These are phyloP conservation scores for Colletotrichum falcatum DNA, from an alignment of 2,329 filamentous ascomycete species.

Conservation along the genomic window DNA sequence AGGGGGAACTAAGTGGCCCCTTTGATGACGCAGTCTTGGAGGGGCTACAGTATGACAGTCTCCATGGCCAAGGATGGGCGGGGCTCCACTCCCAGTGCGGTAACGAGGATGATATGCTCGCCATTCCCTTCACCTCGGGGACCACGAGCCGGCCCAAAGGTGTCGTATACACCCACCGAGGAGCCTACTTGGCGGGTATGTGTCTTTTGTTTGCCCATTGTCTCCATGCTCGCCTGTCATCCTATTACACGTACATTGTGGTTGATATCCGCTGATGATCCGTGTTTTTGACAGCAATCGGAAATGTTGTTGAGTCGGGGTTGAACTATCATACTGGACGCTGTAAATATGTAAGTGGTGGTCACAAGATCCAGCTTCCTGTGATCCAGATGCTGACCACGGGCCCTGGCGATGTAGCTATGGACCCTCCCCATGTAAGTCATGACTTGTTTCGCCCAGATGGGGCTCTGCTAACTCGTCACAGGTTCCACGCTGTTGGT, in stretches of 20 bases:
- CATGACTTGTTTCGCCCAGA: constrained; percentile 52
- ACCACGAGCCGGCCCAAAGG: constrained; percentile 94
- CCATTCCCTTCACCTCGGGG: constrained; percentile 92
- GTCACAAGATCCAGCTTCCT: background rate
- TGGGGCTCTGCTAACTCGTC: background rate
- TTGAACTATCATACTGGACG: constrained; percentile 77
- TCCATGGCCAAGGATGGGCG: constrained; percentile 79
- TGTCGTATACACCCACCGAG: constrained; percentile 90
- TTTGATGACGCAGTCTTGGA: constrained; percentile 88
- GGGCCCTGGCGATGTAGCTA: constrained; percentile 53
- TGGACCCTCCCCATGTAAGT: constrained; percentile 95
- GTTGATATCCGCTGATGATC: background rate
- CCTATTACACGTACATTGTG: background rate
- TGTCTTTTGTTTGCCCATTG: too few species aligned
- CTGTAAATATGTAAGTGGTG: constrained; percentile 71
- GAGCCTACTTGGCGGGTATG: constrained; percentile 63
- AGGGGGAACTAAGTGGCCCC: constrained; percentile 79
- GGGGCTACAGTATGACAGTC: constrained; percentile 77
- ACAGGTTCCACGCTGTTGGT: constrained; percentile 74
- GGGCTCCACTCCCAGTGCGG: constrained; percentile 76
- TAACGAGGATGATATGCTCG: constrained; percentile 84
- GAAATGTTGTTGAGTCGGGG: constrained; percentile 88
- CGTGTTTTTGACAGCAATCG: constrained; percentile 73
- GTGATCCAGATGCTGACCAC: background rate
- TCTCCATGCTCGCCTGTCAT: background rate